Evolutionary conservation across 169 alveolate species (phyloP), one percentile per base, ranked within the genome.

Genomic region (Eimeria maxima): DNA sequence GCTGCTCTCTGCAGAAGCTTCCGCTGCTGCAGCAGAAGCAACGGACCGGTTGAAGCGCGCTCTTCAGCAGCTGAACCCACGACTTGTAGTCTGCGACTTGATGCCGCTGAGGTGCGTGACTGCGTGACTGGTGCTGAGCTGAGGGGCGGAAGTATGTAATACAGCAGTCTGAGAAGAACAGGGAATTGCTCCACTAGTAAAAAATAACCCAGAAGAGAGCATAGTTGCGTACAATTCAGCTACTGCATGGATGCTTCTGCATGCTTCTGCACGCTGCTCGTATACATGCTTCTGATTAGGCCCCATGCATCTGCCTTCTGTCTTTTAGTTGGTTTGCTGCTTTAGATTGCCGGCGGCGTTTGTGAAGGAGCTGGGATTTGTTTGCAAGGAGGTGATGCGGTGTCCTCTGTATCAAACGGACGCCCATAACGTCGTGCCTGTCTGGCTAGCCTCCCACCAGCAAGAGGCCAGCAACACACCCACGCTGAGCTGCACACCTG

Each of bases 371-470:
- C 67, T 73, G 38, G n/a, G 80, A 60, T 6, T 50, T 16, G 65
- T 90, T 4, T 71, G 53, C 55, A 29, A 20, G 20, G 50, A 73
- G 53, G 24, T 24, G 60, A 42, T 29, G 8, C 27, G 27, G 67
- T 95, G 42, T 95, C 87, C 96, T 38, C 76, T 97, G n/a, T 65
- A 86, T 63, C 98, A 96, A 91, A 96, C 95, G 3, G 98, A 97
- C 90, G 95, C 98, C 13, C 98, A 97, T 86, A 95, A 90, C 60
- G 73, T 97, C 27, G 95, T 97, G 11, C 97, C 98, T 45, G 50
- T 83, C 44, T 97, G 98, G 98, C 55, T 96, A 11, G 86, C 98
- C 29, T 97, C 98, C 22, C 74, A 96, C 60, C 86, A 86, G 57
- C 95, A 89, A 80, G 98, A 97, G 42, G 95, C 69, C n/a, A 44